Base-by-base conservation (phyloP, 2,329 filamentous ascomycete species). In the Pezicula radicicola region DNA sequence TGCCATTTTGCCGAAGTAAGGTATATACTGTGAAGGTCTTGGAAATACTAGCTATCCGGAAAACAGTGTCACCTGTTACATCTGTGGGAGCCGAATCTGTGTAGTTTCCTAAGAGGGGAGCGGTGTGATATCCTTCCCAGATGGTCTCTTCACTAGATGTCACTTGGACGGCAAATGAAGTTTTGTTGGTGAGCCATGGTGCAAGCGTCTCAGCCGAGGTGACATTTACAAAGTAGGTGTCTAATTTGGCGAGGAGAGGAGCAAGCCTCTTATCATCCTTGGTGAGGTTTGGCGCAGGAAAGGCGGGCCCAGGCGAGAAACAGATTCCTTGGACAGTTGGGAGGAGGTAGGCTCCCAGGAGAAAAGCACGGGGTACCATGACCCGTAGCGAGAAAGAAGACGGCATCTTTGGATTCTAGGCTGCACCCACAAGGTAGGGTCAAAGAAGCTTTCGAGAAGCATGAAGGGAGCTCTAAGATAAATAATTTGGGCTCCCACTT, bases 21-120 rank as follows among this genome's bases (percentile, higher is more conserved):
- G 65, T 64, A 47, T 69, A 71, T 3, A 73, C 65, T 5, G 68
- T 73, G 53, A 72, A 70, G 8, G 73, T 57, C 57, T 77, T 76
- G 15, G 71, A 72, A 18, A 76, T 60, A 53, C 73, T 75, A 12
- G 64, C 69, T 6, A 72, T 56, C 1, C 66, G 60, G 58, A 70
- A 77, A 25, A 71, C 58, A 0, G 64, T 70, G 43, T 74, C 56
- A 2, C 48, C 48, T 10, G 41, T 35, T 13, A 50, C 48, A 13
- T 25, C 36, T 9, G 41, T 44, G 7, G 48, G 39, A 7, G 18
- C 39, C 7, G 39, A 42, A 42, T 42, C 39, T 6, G 16, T 42
- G 21, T 42, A 42, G 18, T 42, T 42, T 19, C 39, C 39, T 12
- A 42, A n/a, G 5, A 42, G 39, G 12, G 39, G 39, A 13, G 39